Base-by-base conservation (phyloP, 2,329 filamentous ascomycete genomes). In the Atkinsonella texensis region DNA sequence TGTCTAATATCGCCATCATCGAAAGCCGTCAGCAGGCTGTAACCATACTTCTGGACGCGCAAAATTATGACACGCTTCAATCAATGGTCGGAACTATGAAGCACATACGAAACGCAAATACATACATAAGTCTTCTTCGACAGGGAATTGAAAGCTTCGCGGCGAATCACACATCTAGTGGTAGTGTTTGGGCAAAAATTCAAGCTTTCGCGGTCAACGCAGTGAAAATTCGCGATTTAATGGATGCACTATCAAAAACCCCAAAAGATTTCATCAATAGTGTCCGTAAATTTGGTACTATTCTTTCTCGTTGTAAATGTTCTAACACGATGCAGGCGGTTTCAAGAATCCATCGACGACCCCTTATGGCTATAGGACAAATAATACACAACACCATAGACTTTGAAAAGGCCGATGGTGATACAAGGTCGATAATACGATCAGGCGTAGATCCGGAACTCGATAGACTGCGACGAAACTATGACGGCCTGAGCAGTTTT, bases 361-460 rank as follows among this genome's bases (percentile, higher is more conserved):
- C 76, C 6, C 68, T 95, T 3, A 76, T 81, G 32, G 72, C 76
- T 41, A 72, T 95, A 38, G 88, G 88, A 5, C 76, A 81, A 50
- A 73, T 81, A 52, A 85, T 97, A 49, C 79, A 80, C 42, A 78
- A 83, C 50, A 85, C 83, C 13, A 78, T 95, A 47, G 89, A 96
- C 62, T 90, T 96, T 58, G 79, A 89, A 33, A 76, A 81, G 53
- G 91, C 88, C 0, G 80, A 81, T 52, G 75, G 83, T 46, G 80
- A 85, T 56, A 79, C 80, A 52, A 81, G 86, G 23, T 87, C 85
- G 1, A 81, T 88, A 2, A 83, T 98, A 12, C 80, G 79, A 48
- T 68, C 76, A 18, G 87, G 88, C 0, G 69, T 95, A 13, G 84
- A 93, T 61, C 67, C 74, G 31, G 77, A 85, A 42, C 76, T 98